These are phyloP conservation scores for Plasmodium falciparum DNA, from an alignment of 169 alveolate genomes.

Conservation along the genomic window DNA sequence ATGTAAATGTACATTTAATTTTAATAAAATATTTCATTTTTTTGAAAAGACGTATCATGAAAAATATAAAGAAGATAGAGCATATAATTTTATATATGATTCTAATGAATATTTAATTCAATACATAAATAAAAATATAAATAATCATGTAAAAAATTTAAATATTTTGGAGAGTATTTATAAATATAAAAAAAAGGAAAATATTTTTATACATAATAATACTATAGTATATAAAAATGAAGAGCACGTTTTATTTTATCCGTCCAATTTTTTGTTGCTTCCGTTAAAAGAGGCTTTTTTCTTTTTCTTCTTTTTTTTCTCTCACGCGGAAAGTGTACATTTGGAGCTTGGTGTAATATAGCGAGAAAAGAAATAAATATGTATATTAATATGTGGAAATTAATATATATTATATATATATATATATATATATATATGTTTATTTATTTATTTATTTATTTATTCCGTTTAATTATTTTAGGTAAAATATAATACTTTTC, in stretches of 20 bases:
- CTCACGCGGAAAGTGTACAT: slow-evolving; percentile 34
- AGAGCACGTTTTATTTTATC: slow-evolving; percentile 15
- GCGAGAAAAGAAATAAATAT: not conserved
- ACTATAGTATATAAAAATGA: not conserved
- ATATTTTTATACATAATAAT: slow-evolving; percentile 58
- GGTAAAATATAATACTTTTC: slow-evolving; percentile 34
- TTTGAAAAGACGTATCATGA: not conserved
- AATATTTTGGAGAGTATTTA: slow-evolving; percentile 23
- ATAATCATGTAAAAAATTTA: not conserved
- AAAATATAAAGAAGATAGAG: no score
- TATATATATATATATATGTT: not conserved
- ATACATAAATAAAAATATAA: not conserved
- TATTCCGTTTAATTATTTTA: not conserved
- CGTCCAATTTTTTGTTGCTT: slow-evolving; percentile 36
- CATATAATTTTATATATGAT: no score
- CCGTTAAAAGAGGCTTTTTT: slow-evolving; percentile 57
- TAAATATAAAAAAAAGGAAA: slow-evolving; percentile 22
- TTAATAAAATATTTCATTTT: slow-evolving; percentile 17
- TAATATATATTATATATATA: not conserved
- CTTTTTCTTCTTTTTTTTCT: slow-evolving; percentile 48
- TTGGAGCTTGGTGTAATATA: slow-evolving; percentile 24
- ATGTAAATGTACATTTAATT: slow-evolving; percentile 60
- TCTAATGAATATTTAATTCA: slow-evolving; percentile 41
- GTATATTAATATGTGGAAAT: not conserved
- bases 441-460: not conserved